Evolutionary conservation across 2,329 filamentous ascomycete genomes (phyloP).

Genomic region (Aspergillus piperis): DNA sequence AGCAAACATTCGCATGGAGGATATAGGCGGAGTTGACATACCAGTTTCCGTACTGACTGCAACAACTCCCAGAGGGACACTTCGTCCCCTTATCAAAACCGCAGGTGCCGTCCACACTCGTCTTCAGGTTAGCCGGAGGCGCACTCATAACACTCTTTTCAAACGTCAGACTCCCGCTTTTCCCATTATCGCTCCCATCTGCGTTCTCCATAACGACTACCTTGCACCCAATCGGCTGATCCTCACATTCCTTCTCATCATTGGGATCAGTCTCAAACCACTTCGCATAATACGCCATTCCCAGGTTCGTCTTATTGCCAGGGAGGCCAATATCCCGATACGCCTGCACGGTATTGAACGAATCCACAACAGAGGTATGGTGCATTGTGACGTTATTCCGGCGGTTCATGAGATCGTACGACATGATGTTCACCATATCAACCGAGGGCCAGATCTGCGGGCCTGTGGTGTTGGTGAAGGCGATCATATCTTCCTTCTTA

Average conservation of each 20-base stretch:
- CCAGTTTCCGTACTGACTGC: conserved; percentile 41
- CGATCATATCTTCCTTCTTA: conserved; percentile 65
- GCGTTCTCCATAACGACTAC: conserved; percentile 62
- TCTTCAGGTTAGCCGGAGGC: conserved; percentile 28
- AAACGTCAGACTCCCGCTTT: conserved; percentile 54
- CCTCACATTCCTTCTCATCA: conserved; percentile 42
- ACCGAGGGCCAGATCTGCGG: conserved; percentile 61
- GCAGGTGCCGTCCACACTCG: conserved; percentile 34
- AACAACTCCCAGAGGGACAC: conserved; percentile 36
- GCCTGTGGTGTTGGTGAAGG: conserved; percentile 60
- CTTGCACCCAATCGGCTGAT: conserved; percentile 58
- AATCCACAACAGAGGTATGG: conserved; percentile 63
- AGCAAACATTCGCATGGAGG: too few species aligned
- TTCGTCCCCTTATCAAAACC: conserved; percentile 31
- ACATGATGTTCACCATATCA: conserved; percentile 71
- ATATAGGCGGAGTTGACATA: conserved; percentile 16
- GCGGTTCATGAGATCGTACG: conserved; percentile 71
- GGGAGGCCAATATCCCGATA: conserved; percentile 62
- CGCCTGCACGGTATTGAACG: conserved; percentile 56
- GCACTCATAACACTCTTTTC: conserved; percentile 35
- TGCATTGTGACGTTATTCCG: conserved; percentile 65
- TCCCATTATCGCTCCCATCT: conserved; percentile 61
- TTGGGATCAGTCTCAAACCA: conserved; percentile 61
- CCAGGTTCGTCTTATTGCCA: conserved; percentile 61
- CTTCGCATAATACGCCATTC: conserved; percentile 70